Evolutionary conservation across 257 asterid species (phyloP).

Genomic region (Penstemon newberryi): DNA sequence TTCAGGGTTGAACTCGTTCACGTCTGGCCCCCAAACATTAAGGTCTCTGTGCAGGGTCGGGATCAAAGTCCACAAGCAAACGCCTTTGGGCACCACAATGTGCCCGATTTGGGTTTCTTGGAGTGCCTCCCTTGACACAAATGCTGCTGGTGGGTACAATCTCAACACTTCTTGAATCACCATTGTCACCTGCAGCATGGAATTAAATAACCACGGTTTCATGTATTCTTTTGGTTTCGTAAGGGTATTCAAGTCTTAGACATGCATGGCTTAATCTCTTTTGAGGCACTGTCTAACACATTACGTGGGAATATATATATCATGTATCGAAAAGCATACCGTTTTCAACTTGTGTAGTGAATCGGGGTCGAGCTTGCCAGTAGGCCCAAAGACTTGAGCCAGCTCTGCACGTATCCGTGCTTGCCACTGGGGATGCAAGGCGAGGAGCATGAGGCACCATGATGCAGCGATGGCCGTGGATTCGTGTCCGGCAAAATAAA

Average conservation of each 20-base stretch:
- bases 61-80: conserved; percentile 78
- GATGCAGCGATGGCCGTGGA: conserved; percentile 84
- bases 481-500: conserved; percentile 86
- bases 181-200: conserved; percentile 53
- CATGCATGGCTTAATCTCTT: background rate
- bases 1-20: conserved; percentile 72
- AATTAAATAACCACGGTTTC: background rate
- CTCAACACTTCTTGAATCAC: conserved; percentile 77
- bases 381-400: conserved; percentile 33
- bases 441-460: conserved; percentile 85
- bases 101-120: conserved; percentile 58
- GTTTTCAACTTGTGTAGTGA: conserved; percentile 64
- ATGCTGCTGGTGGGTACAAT: conserved; percentile 84
- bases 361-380: conserved; percentile 37
- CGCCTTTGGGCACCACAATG: conserved; percentile 69
- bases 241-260: background rate
- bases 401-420: conserved; percentile 54
- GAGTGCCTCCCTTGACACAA: conserved; percentile 81
- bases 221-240: too few species aligned
- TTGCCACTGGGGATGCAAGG: conserved; percentile 85
- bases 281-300: background rate
- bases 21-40: conserved; percentile 67
- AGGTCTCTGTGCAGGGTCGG: conserved; percentile 79
- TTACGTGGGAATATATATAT: too few species aligned
- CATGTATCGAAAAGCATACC: conserved; percentile 32